Evolutionary conservation across 768 basidiomycete species (phyloP).

Genomic region (Fistulinella prunicolor): DNA sequence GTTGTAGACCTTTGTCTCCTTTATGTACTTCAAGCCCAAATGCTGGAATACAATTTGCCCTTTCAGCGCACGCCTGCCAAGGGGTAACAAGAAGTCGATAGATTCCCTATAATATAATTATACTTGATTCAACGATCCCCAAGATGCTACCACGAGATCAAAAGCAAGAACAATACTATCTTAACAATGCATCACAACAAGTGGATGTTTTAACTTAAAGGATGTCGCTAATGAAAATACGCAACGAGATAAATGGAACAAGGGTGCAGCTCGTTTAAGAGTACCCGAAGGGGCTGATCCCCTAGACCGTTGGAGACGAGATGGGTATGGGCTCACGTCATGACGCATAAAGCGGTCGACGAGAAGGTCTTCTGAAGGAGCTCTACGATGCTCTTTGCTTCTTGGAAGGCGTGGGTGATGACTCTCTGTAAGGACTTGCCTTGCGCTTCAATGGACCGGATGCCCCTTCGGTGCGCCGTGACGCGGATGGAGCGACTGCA

Average conservation of each 20-base stretch:
- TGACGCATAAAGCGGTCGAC: too few species aligned
- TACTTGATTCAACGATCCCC: too few species aligned
- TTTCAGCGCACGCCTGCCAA: not conserved
- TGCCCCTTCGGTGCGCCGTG: not conserved
- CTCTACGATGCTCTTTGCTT: constrained; percentile 12
- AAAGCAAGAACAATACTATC: too few species aligned
- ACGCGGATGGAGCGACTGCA: not conserved
- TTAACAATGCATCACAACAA: not conserved
- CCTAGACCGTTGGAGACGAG: not conserved
- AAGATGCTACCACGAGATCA: too few species aligned
- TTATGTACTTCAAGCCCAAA: constrained; percentile 6
- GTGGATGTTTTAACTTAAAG: too few species aligned
- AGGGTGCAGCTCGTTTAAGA: not conserved
- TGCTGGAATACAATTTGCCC: constrained; percentile 12
- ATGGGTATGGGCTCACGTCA: not conserved
- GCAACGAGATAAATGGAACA: not conserved
- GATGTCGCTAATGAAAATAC: too few species aligned
- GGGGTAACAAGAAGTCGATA: too few species aligned
- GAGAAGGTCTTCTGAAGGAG: too few species aligned
- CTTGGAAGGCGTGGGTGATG: constrained; percentile 20
- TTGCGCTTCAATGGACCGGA: constrained; percentile 24
- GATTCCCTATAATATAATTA: too few species aligned
- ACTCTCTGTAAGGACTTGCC: not conserved
- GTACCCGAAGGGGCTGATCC: too few species aligned
- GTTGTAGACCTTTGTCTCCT: constrained; percentile 4